Base-by-base conservation (phyloP, 345 rosid species). In the Gossypium mustelinum region DNA sequence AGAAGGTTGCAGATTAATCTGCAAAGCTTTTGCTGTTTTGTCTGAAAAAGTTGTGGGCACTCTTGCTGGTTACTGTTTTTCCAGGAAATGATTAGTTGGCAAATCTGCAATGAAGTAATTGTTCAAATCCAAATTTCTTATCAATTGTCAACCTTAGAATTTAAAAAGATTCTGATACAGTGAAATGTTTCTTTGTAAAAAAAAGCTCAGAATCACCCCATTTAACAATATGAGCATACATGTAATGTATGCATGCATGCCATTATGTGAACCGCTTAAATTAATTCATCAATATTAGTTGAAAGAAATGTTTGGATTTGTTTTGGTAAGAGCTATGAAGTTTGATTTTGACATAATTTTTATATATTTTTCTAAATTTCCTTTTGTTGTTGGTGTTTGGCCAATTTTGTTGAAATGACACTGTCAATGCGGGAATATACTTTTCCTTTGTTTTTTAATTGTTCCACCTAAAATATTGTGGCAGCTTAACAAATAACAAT, bases 381-480 rank as follows among this genome's bases (percentile, higher is more conserved):
- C 27, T 41, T 39, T 63, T 64, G 2, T n/a, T 41, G 50, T 41
- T 64, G 50, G 50, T 64, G 69, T 41, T 64, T 43, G 69, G 69
- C 51, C 50, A 10, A 24, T 64, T 51, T 27, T 69, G 73, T 69
- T 27, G 73, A 69, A 52, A 69, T 17, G 17, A 69, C 7, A 27
- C 9, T 47, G 73, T 69, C 73, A 29, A 27, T 69, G 17, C 45
- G 52, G 29, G 60, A 27, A 51, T 29, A 44, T 52, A 16, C 10
- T 16, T 68, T 16, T 5, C 58, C 5, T 69, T 59, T 12, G 63
- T 24, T 24, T 59, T 59, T 14, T 59, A 70, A 56, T 57, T 57
- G 61, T 68, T 44, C 47, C 13, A 52, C 58, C 72, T 65, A 58
- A 18, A 18, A 63, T 24, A 22, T 9, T 64, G 45, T 16, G 68